Base-by-base conservation (phyloP, 2,329 filamentous ascomycete genomes). In the Neofusicoccum laricinum region DNA sequence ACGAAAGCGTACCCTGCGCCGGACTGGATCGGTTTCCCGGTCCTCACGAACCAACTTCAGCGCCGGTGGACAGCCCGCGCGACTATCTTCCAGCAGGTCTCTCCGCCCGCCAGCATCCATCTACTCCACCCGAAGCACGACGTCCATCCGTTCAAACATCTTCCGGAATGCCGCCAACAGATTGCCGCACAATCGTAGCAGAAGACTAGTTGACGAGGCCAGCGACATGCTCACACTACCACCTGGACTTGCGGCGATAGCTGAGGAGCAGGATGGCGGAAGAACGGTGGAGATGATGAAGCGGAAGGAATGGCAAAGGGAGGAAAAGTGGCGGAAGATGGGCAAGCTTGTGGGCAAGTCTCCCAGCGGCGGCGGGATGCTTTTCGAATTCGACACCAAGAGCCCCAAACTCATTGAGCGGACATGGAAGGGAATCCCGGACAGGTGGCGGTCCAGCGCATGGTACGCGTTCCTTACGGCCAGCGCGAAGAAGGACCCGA, bases 361-460 rank as follows among this genome's bases (percentile, higher is more conserved):
- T n/a, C 21, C 45, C 2, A 76, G 81, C 12, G 51, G 51, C 30
- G 85, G 85, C 15, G 86, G 87, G 15, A 88, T 87, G 84, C 80
- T 79, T 12, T 89, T 89, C 68, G 90, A 93, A 63, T 98, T 98
- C 73, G 93, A 97, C 76, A 85, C 86, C 41, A 87, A 85, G 68
- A 91, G 90, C 74, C 84, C 90, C 5, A 83, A 97, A 76, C 82
- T 99, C 48, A 88, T 97, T 65, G 90, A 93, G 69, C 87, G 95
- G 64, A 96, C 93, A 1, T 99, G 95, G 95, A 99, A 99, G 75
- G 95, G 95, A 34, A 97, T 99, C 67, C 95, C 95, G 0, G 95
- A 99, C 77, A 88, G 92, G 67, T 99, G 95, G 95, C 90, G 95
- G 59, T 87, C 90, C 36, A 90, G 92, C 1, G 95, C 94, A 2